Conservation (phyloP, 257 asterid genomes). For the Eustoma russellianum region DNA sequence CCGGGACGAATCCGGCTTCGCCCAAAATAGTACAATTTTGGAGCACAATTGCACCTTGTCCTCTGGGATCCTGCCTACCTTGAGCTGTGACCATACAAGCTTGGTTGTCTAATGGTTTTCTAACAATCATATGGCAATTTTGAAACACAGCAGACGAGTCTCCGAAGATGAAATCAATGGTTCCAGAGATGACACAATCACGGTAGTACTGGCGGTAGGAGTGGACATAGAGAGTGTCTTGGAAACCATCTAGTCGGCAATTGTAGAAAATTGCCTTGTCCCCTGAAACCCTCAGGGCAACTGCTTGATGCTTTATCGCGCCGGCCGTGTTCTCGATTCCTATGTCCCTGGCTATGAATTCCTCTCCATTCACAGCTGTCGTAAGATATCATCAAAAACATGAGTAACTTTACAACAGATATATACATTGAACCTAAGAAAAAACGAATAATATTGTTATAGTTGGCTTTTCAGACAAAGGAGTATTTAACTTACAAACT, state of each 20-base stretch:
- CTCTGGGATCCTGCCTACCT: constrained; percentile 52
- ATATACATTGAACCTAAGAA: neutral
- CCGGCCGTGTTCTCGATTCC: constrained; percentile 80
- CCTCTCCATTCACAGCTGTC: constrained; percentile 51
- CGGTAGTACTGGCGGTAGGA: constrained; percentile 63
- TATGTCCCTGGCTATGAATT: constrained; percentile 59
- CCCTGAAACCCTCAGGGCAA: constrained; percentile 65
- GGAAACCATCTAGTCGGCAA: constrained; percentile 59
- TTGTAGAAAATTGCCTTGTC: constrained; percentile 49
- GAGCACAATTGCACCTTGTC: constrained; percentile 39
- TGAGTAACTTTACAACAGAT: neutral
- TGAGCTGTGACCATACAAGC: constrained; percentile 88
- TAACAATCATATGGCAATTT: constrained; percentile 43
- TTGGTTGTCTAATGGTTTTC: constrained; percentile 57
- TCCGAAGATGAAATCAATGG: constrained; percentile 77
- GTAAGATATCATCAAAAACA: neutral
- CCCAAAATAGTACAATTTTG: constrained; percentile 43
- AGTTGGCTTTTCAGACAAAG: too few relatives aligned
- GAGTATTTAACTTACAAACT: constrained; percentile 20
- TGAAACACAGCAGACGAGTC: constrained; percentile 64
- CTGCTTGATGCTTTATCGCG: constrained; percentile 51
- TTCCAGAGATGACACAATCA: constrained; percentile 57
- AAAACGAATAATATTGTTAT: too few relatives aligned
- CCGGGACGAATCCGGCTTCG: constrained; percentile 26
- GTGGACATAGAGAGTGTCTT: constrained; percentile 75